Base-by-base conservation (phyloP, 1,284 basidiomycete species). In the Rhodotorula mucilaginosa region DNA sequence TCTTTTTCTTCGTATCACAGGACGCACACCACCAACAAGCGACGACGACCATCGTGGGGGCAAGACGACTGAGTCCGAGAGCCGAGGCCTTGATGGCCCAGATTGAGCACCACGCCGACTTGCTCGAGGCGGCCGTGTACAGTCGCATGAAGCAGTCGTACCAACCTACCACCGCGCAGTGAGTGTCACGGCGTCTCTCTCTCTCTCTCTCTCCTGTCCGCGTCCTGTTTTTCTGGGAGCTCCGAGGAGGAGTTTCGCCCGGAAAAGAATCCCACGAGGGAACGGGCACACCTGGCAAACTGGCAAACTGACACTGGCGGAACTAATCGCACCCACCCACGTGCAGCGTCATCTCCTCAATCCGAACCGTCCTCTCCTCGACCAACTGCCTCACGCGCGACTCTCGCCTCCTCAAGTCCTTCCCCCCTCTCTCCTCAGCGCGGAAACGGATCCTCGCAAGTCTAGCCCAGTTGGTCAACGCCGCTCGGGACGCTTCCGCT, bases 301-400 rank as follows among this genome's bases (percentile, higher is more conserved):
- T 13, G 26, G 15, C 26, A 15, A 44, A 10, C 31, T 56, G 52
- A 63, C 51, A 0, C 44, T 12, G n/a, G 6, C 29, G 5, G 39
- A 19, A 2, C 13, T 1, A 2, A 26, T 18, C 59, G 51, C 21
- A 21, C 58, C 21, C 5, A 8, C 54, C 44, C 47, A 2, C 51
- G 4, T 47, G 3, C 68, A 76, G 73, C 34, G 91, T 98, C 75
- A 96, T 99, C 77, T 94, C 93, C 5, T 92, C 92, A 66, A 93
- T 99, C 52, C 90, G 96, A n/a, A 88, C 89, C 34, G 89, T 96
- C 23, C 86, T 99, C 56, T 87, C 89, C 39, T 87, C 90, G 16
- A 90, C 93, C 19, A 91, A 91, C 72, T 97, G 93, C 74, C 84
- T 97, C 39, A 88, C 88, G 49, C 90, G 92, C 69, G 92, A 96